Evolutionary conservation across 2,329 filamentous ascomycete species (phyloP), one percentile per base, ranked within the genome.

Genomic region (Neonectria faginata): DNA sequence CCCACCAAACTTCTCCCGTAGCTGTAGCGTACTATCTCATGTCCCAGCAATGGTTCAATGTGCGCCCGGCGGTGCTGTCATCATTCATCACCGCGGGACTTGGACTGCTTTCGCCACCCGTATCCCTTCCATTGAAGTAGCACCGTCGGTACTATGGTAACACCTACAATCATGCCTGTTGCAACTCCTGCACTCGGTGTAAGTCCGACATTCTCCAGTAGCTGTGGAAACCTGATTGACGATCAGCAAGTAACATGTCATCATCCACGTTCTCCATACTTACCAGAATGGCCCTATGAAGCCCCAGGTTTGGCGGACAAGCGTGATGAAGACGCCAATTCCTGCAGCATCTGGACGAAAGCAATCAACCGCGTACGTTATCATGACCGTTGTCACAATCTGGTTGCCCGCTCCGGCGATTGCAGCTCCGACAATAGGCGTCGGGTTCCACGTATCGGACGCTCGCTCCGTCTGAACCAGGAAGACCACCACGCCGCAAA

Each of bases 291-390:
- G 70, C 7, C 82, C 80, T 57, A 85, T 81, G 69, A 86, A 86
- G 0, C 83, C 84, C 82, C 82, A 86, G 1, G 81, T 83, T 47
- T 86, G 83, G 8, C 87, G 79, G 2, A 88, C 81, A 58, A 89
- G 79, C 3, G 82, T 88, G 66, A 89, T 81, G 66, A 88, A 89
- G 0, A 88, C 86, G 2, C 86, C 87, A 18, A 89, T 81, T 57
- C 83, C 82, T 1, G 83, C 83, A 0, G 85, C 80, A 44, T 86
- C 81, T 29, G 85, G 79, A 2, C 78, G 80, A 65, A 87, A 83
- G 69, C 85, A 86, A 67, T 89, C 88, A 1, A 90, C 83, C 0
- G 86, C 83, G 71, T 88, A 89, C 0, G 88, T 89, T 25, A 88
- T 84, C 47, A 88, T 72, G 2, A 89, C 84, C 0, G 88, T 89